Base-by-base conservation (phyloP, 106 monocot genomes). In the Vanilla planifolia region DNA sequence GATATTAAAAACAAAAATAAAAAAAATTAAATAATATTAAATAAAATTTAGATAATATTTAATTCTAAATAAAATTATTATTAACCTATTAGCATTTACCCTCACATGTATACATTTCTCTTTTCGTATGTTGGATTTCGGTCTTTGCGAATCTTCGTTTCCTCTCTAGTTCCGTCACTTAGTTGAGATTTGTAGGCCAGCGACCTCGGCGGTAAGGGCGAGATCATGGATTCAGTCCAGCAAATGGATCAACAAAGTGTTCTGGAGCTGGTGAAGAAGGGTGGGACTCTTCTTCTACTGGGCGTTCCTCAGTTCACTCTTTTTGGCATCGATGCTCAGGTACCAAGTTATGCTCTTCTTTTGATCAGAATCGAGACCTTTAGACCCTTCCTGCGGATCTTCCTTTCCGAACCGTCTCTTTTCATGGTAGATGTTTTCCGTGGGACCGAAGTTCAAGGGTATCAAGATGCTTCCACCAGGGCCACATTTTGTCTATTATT, bases 381-480 rank as follows among this genome's bases (percentile, higher is more conserved):
- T 53, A 20, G 14, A 16, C 25, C 14, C 9, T 48, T 48, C 13
- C 11, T 10, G 9, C 25, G 0, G 48, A 21, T 48, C 25, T n/a
- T 48, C 48, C 2, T 48, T 21, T 48, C 48, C 25, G n/a, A n/a
- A n/a, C n/a, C n/a, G n/a, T 21, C 35, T 57, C 1, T 40, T 19
- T 5, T 55, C 55, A 55, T 66, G 66, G 3, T 68, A 98, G 98
- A 56, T 98, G 61, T 98, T 84, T 45, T 75, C 77, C 8, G 77
- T 80, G 1, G 98, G 98, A 2, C 92, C 98, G 5, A 70, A 74
- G 9, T 98, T 98, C 26, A 91, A 74, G 75, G 98, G 98, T 30
- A 75, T 98, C 52, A 98, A 98, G 48, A 98, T 98, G 98, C 71
- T 98, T 23, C 98, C 91, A 33, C 98, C 98, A 43, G 98, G 98